Conservation (phyloP, 495 filamentous ascomycete species). For the Penicillium pulvis region DNA sequence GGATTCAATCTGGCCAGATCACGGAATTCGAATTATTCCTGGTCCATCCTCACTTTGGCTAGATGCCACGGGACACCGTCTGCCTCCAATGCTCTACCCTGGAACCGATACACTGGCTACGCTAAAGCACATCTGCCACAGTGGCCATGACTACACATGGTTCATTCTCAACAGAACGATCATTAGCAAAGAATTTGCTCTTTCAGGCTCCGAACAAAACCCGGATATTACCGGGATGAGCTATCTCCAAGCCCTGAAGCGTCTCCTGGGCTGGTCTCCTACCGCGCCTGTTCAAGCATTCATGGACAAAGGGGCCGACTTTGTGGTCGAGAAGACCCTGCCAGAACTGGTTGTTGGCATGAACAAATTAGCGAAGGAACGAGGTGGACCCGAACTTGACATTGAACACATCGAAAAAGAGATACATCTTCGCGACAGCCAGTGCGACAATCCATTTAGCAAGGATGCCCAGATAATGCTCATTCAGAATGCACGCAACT, state of each 20-base stretch:
- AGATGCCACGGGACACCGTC: conserved; percentile 5
- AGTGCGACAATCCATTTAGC: conserved; percentile 5
- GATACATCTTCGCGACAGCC: conserved; percentile 3
- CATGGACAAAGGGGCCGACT: conserved; percentile 8
- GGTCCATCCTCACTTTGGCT: conserved; percentile 10
- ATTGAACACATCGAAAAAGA: conserved; percentile 1
- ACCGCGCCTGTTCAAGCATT: conserved; percentile 6
- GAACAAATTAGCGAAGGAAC: conserved; percentile 8
- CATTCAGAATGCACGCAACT: conserved; percentile 3
- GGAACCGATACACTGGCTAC: conserved; percentile 8
- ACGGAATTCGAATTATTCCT: conserved; percentile 8
- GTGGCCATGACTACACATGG: conserved; percentile 7
- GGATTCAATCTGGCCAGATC: conserved; percentile 8
- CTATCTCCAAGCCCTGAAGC: conserved; percentile 4
- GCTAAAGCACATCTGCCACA: conserved; percentile 5
- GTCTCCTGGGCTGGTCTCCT: conserved; percentile 3
- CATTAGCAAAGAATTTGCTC: conserved; percentile 5
- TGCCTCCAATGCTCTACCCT: conserved; percentile 11
- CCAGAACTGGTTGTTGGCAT: conserved; percentile 5
- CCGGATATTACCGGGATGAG: conserved; percentile 9
- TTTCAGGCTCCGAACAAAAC: conserved; percentile 12
- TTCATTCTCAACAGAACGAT: conserved; percentile 5
- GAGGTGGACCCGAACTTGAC: conserved; percentile 3
- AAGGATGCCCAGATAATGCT: conserved; percentile 13
- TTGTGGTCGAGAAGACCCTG: conserved; percentile 3